phyloP scores from a whole-genome alignment of 2,329 filamentous ascomycete genomes.

The Nakataea oryzae region DNA sequence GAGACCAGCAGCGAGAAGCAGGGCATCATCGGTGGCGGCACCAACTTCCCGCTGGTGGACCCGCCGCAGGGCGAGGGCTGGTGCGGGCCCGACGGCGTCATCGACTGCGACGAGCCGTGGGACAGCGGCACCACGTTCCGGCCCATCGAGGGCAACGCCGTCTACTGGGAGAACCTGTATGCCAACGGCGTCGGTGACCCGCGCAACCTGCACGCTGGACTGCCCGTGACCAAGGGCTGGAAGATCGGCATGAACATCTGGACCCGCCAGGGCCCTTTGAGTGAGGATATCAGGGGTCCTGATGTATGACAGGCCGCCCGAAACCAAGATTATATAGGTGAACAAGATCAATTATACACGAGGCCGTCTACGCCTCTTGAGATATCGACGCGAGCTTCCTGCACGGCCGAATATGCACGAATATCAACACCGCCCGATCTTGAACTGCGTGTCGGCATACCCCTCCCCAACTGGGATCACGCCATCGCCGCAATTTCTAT shows the following conservation, averaged over 20 bases:
- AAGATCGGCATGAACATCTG: slow-evolving; percentile 44
- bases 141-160: slow-evolving; percentile 33
- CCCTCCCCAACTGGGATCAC: slow-evolving; percentile 21
- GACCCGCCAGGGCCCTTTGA: slow-evolving; percentile 31
- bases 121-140: slow-evolving; percentile 36
- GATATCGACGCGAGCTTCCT: not conserved
- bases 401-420: not conserved
- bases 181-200: slow-evolving; percentile 27
- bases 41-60: slow-evolving; percentile 34
- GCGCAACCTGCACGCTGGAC: slow-evolving; percentile 33
- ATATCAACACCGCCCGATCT: slow-evolving; percentile 19
- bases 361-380: not conserved
- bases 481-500: slow-evolving; percentile 23
- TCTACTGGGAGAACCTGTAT: slow-evolving; percentile 37
- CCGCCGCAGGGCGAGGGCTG: slow-evolving; percentile 25
- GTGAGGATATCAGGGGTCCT: slow-evolving; percentile 20
- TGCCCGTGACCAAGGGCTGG: slow-evolving; percentile 31
- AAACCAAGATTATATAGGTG: not conserved
- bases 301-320: slow-evolving; percentile 9
- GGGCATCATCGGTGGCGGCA: slow-evolving; percentile 27
- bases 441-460: slow-evolving; percentile 17
- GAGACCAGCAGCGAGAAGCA: not conserved
- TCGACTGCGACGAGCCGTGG: slow-evolving; percentile 37
- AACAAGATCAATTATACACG: not conserved
- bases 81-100: slow-evolving; percentile 22